Evolutionary conservation across 169 alveolate genomes (phyloP), one percentile per base, ranked within the genome.

Genomic region (Babesia ovis): DNA sequence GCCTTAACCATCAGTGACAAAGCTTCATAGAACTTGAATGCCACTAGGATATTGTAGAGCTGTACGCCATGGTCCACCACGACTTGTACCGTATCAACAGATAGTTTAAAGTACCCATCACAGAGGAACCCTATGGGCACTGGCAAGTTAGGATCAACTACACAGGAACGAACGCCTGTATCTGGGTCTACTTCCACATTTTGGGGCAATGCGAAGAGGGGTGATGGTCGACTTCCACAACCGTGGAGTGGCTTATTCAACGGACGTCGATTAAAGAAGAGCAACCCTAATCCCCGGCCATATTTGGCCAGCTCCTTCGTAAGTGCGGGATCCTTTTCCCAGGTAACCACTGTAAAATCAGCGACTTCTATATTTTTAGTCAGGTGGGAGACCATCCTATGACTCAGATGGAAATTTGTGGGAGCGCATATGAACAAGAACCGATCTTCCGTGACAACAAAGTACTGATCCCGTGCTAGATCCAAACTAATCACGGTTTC

Each of bases 131-230:
- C 56, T 11, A 39, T 45, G 18, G 39, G 59, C 8, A 1, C 12
- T 8, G 16, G 11, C 22, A 35, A 41, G 57, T 37, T 61, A 11
- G 58, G 18, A 43, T 61, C 71, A 1, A 42, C 71, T 39, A 18
- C 42, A 45, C 71, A 61, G 0, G 71, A 61, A 22, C 71, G 55
- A 0, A 20, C 37, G 2, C 71, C 71, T 9, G 71, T 61, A 29
- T 23, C 18, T 3, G 71, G 43, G 6, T 57, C 67, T 35, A 57
- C 29, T 0, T 31, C 2, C 8, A 61, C 71, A 1, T 25, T 34
- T 14, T 41, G 29, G 2, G 11, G 20, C 0, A 8, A 4, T n/a
- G 31, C 41, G n/a, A 61, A 61, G 0, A 43, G 23, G 0, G 2
- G 35, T 1, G 71, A 43, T 14, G 35, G 34, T 2, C 55, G 23